Percentiles rank a stretch among this genome's conserved stretches.
Evolutionary conservation across 2,329 filamentous ascomycete species (phyloP).

Genomic region (Pseudogymnoascus sp.): DNA sequence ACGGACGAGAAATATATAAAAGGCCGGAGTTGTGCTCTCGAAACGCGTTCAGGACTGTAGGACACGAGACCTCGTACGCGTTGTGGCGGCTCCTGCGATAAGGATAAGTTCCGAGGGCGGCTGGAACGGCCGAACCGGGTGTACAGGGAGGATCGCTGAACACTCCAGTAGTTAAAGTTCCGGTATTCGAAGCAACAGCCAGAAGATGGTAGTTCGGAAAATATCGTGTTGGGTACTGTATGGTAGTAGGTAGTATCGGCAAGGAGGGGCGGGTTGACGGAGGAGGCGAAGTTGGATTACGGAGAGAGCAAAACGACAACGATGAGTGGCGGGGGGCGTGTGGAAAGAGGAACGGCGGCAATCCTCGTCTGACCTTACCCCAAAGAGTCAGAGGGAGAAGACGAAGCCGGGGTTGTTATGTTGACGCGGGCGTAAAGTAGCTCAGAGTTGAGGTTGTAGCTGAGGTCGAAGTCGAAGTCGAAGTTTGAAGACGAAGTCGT

Average conservation of each 20-base stretch:
- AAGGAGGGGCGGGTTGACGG: background rate
- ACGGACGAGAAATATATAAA: background rate
- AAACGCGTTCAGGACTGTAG: background rate
- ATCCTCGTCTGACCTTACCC: background rate
- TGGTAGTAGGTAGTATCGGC: background rate
- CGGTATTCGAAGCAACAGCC: background rate
- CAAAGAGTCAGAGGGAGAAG: background rate
- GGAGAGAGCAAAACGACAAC: background rate
- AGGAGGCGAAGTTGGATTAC: background rate
- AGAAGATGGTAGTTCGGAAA: background rate
- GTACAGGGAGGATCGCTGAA: background rate
- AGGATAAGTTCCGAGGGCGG: conserved; percentile 3
- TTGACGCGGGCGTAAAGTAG: background rate
- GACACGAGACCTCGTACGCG: conserved; percentile 5
- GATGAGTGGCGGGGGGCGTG: background rate
- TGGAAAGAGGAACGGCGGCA: background rate
- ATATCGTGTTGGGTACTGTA: background rate
- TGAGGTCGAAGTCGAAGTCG: background rate
- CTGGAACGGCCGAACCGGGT: background rate
- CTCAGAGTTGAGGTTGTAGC: background rate
- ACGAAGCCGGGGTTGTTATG: background rate
- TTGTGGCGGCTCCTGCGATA: conserved; percentile 1
- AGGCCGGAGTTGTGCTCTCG: background rate
- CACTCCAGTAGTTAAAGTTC: background rate
- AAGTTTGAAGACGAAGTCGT: background rate